Conservation (phyloP, 495 filamentous ascomycete species). For the Penicillium simplicissimum region DNA sequence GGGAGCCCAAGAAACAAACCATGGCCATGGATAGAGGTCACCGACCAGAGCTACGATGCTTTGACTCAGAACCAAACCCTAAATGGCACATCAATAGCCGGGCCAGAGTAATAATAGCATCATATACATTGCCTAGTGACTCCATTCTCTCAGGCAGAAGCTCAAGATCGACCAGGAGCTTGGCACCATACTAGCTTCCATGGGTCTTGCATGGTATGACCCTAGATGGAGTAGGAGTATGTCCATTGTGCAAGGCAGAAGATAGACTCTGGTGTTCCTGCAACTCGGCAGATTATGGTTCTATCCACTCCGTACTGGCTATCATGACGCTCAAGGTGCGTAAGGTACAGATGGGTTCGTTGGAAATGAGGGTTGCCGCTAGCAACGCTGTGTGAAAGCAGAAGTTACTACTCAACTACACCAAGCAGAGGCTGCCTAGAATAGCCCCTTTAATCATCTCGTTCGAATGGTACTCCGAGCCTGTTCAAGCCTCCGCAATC, state of each 20-base stretch:
- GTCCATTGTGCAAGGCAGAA: background rate
- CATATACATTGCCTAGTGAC: background rate
- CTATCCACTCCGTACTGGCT: background rate
- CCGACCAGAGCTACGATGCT: background rate
- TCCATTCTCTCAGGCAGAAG: background rate
- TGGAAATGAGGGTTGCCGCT: background rate
- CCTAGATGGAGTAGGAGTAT: background rate
- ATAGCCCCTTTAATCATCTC: background rate
- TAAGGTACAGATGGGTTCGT: background rate
- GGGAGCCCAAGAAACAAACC: background rate
- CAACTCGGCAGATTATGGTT: background rate
- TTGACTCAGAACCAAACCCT: conserved; percentile 15
- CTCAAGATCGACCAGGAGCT: background rate
- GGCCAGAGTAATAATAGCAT: conserved; percentile 2
- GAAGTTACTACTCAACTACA: background rate
- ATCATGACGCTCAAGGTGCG: background rate
- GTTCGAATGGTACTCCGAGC: background rate
- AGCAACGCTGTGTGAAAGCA: background rate
- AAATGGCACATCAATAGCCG: background rate
- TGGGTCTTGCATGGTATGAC: background rate
- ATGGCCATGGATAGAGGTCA: conserved; percentile 7
- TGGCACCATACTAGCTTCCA: background rate
- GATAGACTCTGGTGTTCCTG: background rate
- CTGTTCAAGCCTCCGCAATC: background rate
- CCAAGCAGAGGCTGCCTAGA: background rate